A percentile compares a stretch with the other conserved stretches of the same genome.
Conservation (phyloP, 805 yeast genomes). For the Ogataea haglerorum region DNA sequence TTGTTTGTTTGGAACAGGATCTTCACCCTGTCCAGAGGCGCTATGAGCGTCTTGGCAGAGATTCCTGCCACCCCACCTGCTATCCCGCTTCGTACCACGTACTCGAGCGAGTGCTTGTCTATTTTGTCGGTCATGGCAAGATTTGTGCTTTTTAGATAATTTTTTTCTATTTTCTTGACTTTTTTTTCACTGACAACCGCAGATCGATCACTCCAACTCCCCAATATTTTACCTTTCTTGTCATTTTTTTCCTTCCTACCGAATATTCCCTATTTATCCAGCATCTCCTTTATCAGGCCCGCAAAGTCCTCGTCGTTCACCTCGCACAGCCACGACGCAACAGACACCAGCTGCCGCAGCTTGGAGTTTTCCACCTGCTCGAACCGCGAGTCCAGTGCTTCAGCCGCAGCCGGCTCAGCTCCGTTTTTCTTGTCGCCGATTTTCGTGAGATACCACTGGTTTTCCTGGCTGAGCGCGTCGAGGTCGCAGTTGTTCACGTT, state of each 20-base stretch:
- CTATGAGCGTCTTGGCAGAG: conserved; percentile 92
- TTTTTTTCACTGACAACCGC: conserved; percentile 2
- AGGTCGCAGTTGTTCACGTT: conserved; percentile 27
- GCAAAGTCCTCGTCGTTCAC: conserved; percentile 7
- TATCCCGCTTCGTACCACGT: conserved; percentile 76
- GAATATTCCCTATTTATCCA: conserved; percentile 1
- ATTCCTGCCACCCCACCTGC: conserved; percentile 97
- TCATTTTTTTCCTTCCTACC: conserved; percentile 7
- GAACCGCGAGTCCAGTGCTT: conserved; percentile 12
- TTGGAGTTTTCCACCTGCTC: conserved; percentile 20
- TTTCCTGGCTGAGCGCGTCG: conserved; percentile 11
- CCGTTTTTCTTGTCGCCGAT: conserved; percentile 11
- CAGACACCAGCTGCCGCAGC: conserved; percentile 25
- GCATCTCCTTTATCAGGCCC: conserved; percentile 8
- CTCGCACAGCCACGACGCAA: conserved; percentile 28
- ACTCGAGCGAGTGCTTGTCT: conserved; percentile 71
- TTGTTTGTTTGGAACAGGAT: conserved; percentile 93
- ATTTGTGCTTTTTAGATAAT: neutral
- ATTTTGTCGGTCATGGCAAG: conserved; percentile 27
- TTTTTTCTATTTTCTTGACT: neutral
- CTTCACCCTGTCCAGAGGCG: conserved; percentile 93
- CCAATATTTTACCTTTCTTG: conserved; percentile 12
- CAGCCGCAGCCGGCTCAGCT: conserved; percentile 5
- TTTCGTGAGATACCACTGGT: conserved; percentile 9
- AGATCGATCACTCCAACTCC: neutral